A percentile compares a stretch with the other conserved stretches of the same genome.
These are phyloP conservation scores for Oryza longistaminata DNA, from an alignment of 176 grass and related monocot genomes.

Conservation along the genomic window DNA sequence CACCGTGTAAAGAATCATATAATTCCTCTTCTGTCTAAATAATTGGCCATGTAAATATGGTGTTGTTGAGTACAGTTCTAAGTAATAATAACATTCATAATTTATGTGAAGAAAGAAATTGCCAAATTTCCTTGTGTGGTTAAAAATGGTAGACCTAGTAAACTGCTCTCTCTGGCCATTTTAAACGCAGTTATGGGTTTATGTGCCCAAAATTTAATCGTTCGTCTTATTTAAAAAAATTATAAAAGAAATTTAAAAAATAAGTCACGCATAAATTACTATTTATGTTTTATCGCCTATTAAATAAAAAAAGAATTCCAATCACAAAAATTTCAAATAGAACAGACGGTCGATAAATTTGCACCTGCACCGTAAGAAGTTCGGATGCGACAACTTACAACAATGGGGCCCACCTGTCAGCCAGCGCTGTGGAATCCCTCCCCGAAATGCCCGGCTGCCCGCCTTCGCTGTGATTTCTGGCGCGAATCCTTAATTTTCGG, in stretches of 20 bases:
- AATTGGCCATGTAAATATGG: constrained; percentile 27
- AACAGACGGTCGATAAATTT: too few relatives aligned
- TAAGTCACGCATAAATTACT: too few relatives aligned
- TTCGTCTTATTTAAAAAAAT: too few relatives aligned
- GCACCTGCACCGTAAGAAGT: too few relatives aligned
- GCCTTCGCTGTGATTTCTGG: constrained; percentile 10
- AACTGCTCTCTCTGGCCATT: neutral
- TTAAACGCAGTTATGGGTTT: too few relatives aligned
- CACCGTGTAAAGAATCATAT: neutral
- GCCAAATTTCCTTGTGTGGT: neutral
- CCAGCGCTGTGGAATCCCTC: neutral
- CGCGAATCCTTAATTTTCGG: constrained; percentile 37
- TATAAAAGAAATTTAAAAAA: too few relatives aligned
- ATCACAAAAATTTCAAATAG: too few relatives aligned
- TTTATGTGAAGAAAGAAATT: neutral
- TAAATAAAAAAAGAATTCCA: too few relatives aligned
- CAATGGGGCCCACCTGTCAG: neutral
- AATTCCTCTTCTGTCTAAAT: neutral
- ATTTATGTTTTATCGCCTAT: too few relatives aligned
- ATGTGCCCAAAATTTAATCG: too few relatives aligned
- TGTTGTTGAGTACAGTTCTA: neutral
- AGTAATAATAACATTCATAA: neutral
- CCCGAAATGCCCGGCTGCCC: neutral
- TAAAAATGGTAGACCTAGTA: neutral
- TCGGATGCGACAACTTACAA: too few relatives aligned